These are phyloP conservation scores for Cyclotella atomus DNA, from an alignment of 108 stramenopile genomes.

Conservation along the genomic window DNA sequence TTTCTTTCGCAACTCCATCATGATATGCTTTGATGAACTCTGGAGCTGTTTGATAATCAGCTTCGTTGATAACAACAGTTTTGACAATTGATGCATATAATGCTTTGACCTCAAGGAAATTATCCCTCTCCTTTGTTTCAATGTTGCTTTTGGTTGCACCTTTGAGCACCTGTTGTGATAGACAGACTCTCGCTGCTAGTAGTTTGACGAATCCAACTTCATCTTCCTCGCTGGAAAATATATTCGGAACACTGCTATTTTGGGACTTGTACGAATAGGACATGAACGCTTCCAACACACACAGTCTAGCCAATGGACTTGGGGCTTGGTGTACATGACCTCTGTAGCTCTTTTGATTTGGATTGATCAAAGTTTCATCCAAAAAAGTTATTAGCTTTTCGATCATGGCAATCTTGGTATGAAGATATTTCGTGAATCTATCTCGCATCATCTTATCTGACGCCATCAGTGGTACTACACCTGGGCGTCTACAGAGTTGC, in stretches of 20 bases:
- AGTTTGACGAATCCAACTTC: constrained; percentile 27
- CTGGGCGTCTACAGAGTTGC: constrained; percentile 8
- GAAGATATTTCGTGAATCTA: constrained; percentile 16
- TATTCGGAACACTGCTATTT: background rate
- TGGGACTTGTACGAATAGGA: constrained; percentile 2
- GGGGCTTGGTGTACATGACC: background rate
- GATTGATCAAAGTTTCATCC: constrained; percentile 1
- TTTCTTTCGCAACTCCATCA: constrained; percentile 3
- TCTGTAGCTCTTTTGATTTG: background rate
- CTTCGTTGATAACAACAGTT: constrained; percentile 18
- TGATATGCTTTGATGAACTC: constrained; percentile 4
- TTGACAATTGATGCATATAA: constrained; percentile 9
- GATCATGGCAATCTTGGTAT: constrained; percentile 16
- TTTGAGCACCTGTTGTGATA: constrained; percentile 27
- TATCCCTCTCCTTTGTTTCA: constrained; percentile 14
- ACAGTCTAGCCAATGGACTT: constrained; percentile 18
- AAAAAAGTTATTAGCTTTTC: constrained; percentile 16
- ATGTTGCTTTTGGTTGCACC: constrained; percentile 5
- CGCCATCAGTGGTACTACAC: constrained; percentile 26
- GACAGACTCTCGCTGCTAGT: constrained; percentile 19
- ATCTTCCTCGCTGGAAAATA: constrained; percentile 30
- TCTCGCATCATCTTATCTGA: constrained; percentile 12
- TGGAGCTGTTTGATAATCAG: background rate
- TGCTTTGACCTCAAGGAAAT: background rate
- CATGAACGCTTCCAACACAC: constrained; percentile 29